Evolutionary conservation across 108 stramenopile species (phyloP).

Genomic region (Epipyxis sp.): DNA sequence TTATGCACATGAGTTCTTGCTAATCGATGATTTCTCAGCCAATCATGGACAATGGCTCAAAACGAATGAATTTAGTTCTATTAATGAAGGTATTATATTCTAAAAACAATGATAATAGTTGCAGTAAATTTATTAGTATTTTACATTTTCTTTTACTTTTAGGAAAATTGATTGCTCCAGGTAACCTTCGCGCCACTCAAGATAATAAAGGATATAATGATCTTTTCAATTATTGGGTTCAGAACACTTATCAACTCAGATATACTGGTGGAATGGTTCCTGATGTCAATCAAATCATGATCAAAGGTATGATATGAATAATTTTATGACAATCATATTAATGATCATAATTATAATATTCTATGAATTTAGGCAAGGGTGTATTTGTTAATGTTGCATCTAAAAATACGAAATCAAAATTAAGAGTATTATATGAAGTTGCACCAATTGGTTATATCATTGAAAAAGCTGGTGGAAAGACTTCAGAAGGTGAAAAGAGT

Average conservation of each 20-base stretch:
- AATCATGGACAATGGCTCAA: conserved; percentile 54
- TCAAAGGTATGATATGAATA: too few relatives aligned
- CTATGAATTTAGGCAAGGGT: conserved; percentile 54
- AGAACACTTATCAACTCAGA: conserved; percentile 57
- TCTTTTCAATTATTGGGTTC: conserved; percentile 52
- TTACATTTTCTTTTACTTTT: conserved; percentile 68
- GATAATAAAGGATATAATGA: conserved; percentile 56
- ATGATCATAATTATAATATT: too few relatives aligned
- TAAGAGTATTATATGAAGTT: conserved; percentile 56
- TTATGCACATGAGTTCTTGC: conserved; percentile 51
- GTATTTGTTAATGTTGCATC: conserved; percentile 60
- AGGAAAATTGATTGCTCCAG: conserved; percentile 69
- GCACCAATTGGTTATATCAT: conserved; percentile 56
- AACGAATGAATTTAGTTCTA: conserved; percentile 48
- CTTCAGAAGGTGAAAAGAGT: conserved; percentile 51
- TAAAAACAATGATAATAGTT: too few relatives aligned
- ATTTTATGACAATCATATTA: too few relatives aligned
- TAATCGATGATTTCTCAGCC: conserved; percentile 52
- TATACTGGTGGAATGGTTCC: conserved; percentile 64
- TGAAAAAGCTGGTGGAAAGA: conserved; percentile 60
- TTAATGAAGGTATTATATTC: conserved; percentile 65
- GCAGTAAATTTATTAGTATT: too few relatives aligned
- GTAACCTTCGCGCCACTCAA: conserved; percentile 57
- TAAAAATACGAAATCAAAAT: conserved; percentile 51
- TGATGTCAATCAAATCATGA: conserved; percentile 61